Percentiles rank a stretch among this genome's conserved stretches.
These are phyloP conservation scores for Alnus glutinosa DNA, from an alignment of 306 rosid species.

Conservation along the genomic window DNA sequence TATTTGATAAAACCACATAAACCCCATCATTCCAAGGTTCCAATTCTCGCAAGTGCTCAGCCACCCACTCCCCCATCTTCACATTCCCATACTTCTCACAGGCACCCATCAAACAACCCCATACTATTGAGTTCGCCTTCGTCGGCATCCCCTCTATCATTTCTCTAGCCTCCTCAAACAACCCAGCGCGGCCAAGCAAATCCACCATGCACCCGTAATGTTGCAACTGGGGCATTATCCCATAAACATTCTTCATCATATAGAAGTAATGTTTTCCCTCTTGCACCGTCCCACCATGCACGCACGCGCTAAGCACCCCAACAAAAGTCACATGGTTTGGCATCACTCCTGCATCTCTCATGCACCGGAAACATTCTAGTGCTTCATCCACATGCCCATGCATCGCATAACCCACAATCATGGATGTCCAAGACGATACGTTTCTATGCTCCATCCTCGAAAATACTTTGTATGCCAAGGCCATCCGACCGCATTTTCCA, in stretches of 20 bases:
- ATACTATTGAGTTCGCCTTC: constrained; percentile 66
- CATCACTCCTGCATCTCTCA: constrained; percentile 60
- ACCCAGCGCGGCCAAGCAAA: constrained; percentile 69
- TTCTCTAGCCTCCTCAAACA: constrained; percentile 61
- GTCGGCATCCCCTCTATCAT: constrained; percentile 81
- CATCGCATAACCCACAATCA: constrained; percentile 81
- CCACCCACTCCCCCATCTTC: constrained; percentile 78
- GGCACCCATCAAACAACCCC: constrained; percentile 82
- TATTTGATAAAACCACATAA: constrained; percentile 69
- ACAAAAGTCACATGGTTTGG: constrained; percentile 73
- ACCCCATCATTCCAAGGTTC: constrained; percentile 80
- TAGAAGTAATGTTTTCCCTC: constrained; percentile 65
- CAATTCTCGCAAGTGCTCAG: constrained; percentile 64
- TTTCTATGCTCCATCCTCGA: constrained; percentile 46
- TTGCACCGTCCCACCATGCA: constrained; percentile 65
- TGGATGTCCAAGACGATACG: constrained; percentile 77
- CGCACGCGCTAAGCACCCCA: constrained; percentile 77
- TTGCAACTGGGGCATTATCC: constrained; percentile 54
- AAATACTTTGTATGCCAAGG: constrained; percentile 61
- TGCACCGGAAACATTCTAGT: constrained; percentile 52
- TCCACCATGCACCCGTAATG: constrained; percentile 90
- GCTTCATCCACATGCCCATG: constrained; percentile 75
- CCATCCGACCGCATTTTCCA: constrained; percentile 85
- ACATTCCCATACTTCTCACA: constrained; percentile 80
- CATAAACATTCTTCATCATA: constrained; percentile 60